phyloP scores from a whole-genome alignment of 352 stramenopile genomes.

The Phytophthora kernoviae region DNA sequence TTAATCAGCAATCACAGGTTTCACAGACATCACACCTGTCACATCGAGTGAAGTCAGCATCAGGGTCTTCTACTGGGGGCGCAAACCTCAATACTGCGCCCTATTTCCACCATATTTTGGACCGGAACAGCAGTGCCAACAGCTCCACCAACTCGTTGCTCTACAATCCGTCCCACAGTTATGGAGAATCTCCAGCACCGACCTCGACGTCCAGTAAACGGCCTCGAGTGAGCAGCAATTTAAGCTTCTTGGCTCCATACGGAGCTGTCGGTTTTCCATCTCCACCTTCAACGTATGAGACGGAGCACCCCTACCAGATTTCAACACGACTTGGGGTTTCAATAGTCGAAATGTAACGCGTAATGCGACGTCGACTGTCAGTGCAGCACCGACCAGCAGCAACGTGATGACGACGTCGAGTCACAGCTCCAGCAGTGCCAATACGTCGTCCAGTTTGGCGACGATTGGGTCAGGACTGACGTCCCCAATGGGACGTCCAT shows the following conservation, averaged over 20 bases:
- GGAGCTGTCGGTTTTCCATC: conserved; percentile 27
- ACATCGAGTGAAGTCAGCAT: conserved; percentile 24
- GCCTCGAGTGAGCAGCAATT: conserved; percentile 16
- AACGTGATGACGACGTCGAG: conserved; percentile 1
- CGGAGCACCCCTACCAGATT: conserved; percentile 55
- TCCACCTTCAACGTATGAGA: conserved; percentile 33
- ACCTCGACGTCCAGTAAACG: conserved; percentile 20
- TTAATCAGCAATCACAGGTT: conserved; percentile 13
- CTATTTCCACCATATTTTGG: conserved; percentile 42
- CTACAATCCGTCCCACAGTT: conserved; percentile 16
- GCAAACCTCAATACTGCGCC: conserved; percentile 8
- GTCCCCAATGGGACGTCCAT: conserved; percentile 48
- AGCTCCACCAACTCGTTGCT: conserved; percentile 29
- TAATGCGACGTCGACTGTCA: conserved; percentile 11
- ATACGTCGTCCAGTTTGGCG: conserved; percentile 22
- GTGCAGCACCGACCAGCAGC: conserved; percentile 7
- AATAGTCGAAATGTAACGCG: conserved; percentile 15
- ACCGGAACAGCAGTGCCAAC: conserved; percentile 24
- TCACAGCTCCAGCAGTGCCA: conserved; percentile 17
- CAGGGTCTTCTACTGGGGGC: not conserved
- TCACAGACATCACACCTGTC: conserved; percentile 28
- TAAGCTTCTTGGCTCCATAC: conserved; percentile 26
- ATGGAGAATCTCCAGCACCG: conserved; percentile 6
- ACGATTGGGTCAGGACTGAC: conserved; percentile 37
- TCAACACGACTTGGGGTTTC: conserved; percentile 46